Evolutionary conservation across 495 filamentous ascomycete species (phyloP), one percentile per base, ranked within the genome.

Genomic region (Penicillium goetzii): DNA sequence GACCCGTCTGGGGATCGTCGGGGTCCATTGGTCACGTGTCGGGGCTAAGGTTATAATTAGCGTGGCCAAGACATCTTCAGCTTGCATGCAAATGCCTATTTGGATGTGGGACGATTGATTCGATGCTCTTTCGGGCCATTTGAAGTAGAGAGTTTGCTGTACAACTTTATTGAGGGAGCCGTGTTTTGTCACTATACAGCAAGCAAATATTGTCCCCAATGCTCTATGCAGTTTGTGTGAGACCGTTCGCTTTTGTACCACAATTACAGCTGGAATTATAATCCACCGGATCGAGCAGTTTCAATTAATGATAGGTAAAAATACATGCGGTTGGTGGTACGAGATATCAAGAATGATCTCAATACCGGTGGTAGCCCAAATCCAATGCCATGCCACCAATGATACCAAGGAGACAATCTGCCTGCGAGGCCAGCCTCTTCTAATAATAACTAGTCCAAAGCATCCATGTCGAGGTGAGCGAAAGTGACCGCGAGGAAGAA

Each of bases 281-380:
- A 34, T 33, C 49, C 28, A 32, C 21, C 41, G 40, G 34, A 62
- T 61, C 30, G 32, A 23, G 49, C 19, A 23, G 40, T 28, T 21
- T 66, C 50, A 26, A 66, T 68, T 68, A 62, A 50, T 40, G 45
- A 61, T 64, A 71, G 28, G n/a, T 66, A 67, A 59, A 49, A 70
- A 64, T 70, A 71, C 68, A 68, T 60, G 58, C 43, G 58, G 38
- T 43, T 28, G 62, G 43, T 45, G 43, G 14, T 12, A 17, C 45
- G 17, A 57, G 32, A 56, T 57, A 56, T 56, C 58, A 65, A 17
- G n/a, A 30, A 57, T 47, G 33, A 61, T 8, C 15, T 17, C 14
- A 50, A 43, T 7, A 15, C 25, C 33, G 15, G 40, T 23, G n/a
- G 36, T 43, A 40, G 15, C 50, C 28, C 43, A 33, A 51, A 32